Evolutionary conservation across 2,329 filamentous ascomycete species (phyloP).

Genomic region (Scortechinia acanthostroma): DNA sequence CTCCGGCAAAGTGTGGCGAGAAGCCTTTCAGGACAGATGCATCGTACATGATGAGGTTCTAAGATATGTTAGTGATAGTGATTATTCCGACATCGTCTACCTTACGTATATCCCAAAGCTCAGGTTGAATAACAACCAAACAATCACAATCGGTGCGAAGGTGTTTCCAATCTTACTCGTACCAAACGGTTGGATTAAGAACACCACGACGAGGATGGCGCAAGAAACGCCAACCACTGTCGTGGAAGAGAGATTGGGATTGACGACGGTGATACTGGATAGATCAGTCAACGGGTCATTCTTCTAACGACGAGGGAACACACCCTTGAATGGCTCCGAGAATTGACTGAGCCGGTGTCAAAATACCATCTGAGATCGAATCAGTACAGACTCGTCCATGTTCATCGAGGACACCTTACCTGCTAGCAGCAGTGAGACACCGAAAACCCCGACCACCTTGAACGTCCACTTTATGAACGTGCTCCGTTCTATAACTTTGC

Average conservation of each 20-base stretch:
- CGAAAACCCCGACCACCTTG: not conserved
- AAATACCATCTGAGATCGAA: slow-evolving; percentile 51
- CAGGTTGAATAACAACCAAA: slow-evolving; percentile 62
- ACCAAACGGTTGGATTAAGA: slow-evolving; percentile 58
- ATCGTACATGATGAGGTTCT: slow-evolving; percentile 43
- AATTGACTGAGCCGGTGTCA: slow-evolving; percentile 66
- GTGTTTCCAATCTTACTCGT: slow-evolving; percentile 47
- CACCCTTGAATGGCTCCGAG: slow-evolving; percentile 63
- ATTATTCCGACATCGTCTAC: no score
- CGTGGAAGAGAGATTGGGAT: slow-evolving; percentile 40
- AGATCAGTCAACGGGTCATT: no score
- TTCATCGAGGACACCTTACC: no score
- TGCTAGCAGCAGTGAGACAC: not conserved
- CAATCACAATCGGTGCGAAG: slow-evolving; percentile 61
- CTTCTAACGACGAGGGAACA: no score
- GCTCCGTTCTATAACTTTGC: slow-evolving; percentile 50
- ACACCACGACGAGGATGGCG: slow-evolving; percentile 56
- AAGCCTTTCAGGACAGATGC: slow-evolving; percentile 47
- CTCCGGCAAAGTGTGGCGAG: slow-evolving; percentile 49
- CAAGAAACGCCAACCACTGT: slow-evolving; percentile 59
- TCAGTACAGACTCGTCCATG: not conserved
- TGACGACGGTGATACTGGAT: slow-evolving; percentile 47
- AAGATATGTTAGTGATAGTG: no score
- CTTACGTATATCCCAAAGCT: slow-evolving; percentile 58
- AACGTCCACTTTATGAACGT: slow-evolving; percentile 36